Evolutionary conservation across 1,284 basidiomycete genomes (phyloP).

Genomic region (Moniliella sp.): DNA sequence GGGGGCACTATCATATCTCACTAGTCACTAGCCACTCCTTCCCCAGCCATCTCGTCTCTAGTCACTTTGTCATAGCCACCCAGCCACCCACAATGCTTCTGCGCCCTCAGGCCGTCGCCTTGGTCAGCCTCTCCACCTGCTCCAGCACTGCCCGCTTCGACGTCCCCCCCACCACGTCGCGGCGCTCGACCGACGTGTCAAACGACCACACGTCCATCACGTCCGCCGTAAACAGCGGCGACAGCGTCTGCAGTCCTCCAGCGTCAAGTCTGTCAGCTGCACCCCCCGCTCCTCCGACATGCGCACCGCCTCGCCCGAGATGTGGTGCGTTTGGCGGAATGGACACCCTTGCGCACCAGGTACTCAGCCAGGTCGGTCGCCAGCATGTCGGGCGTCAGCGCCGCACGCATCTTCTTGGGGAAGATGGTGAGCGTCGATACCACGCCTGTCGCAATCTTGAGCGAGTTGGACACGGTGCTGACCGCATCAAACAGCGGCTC

Average conservation of each 20-base stretch:
- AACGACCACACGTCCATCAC: conserved; percentile 38
- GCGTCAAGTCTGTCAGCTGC: conserved; percentile 56
- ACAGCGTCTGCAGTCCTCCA: conserved; percentile 59
- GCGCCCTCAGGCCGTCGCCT: conserved; percentile 2
- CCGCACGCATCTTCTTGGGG: conserved; percentile 64
- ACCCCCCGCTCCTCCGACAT: conserved; percentile 64
- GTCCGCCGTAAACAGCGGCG: conserved; percentile 59
- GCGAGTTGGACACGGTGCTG: conserved; percentile 66
- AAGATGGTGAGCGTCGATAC: conserved; percentile 64
- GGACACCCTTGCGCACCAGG: conserved; percentile 79
- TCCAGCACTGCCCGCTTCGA: conserved; percentile 61
- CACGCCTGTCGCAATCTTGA: conserved; percentile 82
- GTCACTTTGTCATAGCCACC: no score
- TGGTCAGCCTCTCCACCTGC: conserved; percentile 39
- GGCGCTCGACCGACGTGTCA: conserved; percentile 59
- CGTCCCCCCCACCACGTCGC: conserved; percentile 76
- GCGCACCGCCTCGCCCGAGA: conserved; percentile 83
- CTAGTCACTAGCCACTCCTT: no score
- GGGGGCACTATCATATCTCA: no score
- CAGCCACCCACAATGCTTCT: no score
- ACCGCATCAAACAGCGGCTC: conserved; percentile 86
- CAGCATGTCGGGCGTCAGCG: conserved; percentile 83
- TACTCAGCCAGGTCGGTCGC: conserved; percentile 95
- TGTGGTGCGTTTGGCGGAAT: conserved; percentile 93
- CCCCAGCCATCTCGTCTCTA: no score